Base-by-base conservation (phyloP, 371 early-diverging fungal genomes). In the Rhizopus stolonifer region DNA sequence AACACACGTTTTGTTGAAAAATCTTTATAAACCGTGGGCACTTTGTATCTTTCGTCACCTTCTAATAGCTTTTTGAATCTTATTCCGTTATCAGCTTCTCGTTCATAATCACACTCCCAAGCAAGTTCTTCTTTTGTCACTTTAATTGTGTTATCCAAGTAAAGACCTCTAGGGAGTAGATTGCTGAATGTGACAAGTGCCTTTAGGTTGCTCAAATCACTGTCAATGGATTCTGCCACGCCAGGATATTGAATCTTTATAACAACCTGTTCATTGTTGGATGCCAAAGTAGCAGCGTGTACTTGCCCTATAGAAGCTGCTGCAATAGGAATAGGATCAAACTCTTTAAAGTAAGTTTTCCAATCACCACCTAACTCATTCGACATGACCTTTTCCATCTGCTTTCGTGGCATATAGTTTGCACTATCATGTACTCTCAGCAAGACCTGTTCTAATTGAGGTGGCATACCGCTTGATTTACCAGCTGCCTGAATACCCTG, bases 271-370 rank as follows among this genome's bases (percentile, higher is more conserved):
- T 78, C 58, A 1, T 74, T 74, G 14, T 65, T 75, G 0, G 68
- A 61, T 0, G 70, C 67, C 4, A 87, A 46, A n/a, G 65, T 74
- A 0, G 92, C 94, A 21, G 73, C 70, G 58, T 97, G 98, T 0
- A 96, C 98, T 73, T 97, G 96, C 4, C 98, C 98, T 44, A 97
- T 97, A 5, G 95, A 96, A 1, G 98, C 98, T 14, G 96, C 97
- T 0, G 96, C 96, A 55, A 94, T 84, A 11, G 96, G 96, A 3
- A 77, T 65, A 15, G 83, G 79, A 43, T 84, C 84, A 64, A 96
- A 95, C 5, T 65, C 53, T 10, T 53, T 49, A 56, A 93, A 94
- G 6, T 80, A 64, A 1, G 76, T 51, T 44, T 74, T 70, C 97
- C 97, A 98, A 26, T 88, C 80, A 1, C 64, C 33, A 0, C 96